Evolutionary conservation across 371 early-diverging fungal genomes (phyloP), one percentile per base, ranked within the genome.

Genomic region (Mortierella polycephala): DNA sequence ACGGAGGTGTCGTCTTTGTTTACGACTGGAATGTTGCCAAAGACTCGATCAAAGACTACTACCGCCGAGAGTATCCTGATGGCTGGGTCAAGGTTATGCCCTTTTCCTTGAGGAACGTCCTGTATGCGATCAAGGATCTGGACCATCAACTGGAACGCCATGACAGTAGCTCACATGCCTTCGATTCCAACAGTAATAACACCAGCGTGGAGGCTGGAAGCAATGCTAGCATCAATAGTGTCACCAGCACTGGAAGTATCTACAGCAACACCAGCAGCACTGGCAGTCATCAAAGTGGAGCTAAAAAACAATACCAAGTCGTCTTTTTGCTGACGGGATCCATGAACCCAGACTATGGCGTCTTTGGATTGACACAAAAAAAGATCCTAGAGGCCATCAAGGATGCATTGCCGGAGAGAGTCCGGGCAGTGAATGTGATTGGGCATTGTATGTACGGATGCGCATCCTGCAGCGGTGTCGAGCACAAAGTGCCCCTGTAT

Each of bases 1-100:
- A 81, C 39, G 75, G 81, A 30, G 81, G 81, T 2, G 81, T 72
- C 11, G 77, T 81, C 45, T 72, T 81, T 65, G 69, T 81, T 2
- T 81, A 81, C 47, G 77, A 76, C 61, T 81, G 82, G 82, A 81
- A 81, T 66, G 74, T 73, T 8, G 70, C 74, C 64, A 75, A 77
- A 56, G 74, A 81, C 18, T 62, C 57, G 14, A 81, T 81, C 47
- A 71, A 62, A 40, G 67, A 81, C 45, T 81, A 81, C 45, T 81
- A 81, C 64, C 58, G 52, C 14, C 64, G 62, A 10, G 74, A 81
- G 57, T 81, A 81, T 47, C 71, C 72, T 0, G 71, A 73, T n/a
- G 82, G 77, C 11, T 69, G 74, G 73, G 74, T 81, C 61, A 74
- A 74, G 52, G 82, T 81, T 16, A 18, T 73, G 55, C 67, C 73